Percentiles rank a stretch among this genome's conserved stretches.
phyloP scores from a whole-genome alignment of 345 rosid species.

The Eucalyptus regnans region DNA sequence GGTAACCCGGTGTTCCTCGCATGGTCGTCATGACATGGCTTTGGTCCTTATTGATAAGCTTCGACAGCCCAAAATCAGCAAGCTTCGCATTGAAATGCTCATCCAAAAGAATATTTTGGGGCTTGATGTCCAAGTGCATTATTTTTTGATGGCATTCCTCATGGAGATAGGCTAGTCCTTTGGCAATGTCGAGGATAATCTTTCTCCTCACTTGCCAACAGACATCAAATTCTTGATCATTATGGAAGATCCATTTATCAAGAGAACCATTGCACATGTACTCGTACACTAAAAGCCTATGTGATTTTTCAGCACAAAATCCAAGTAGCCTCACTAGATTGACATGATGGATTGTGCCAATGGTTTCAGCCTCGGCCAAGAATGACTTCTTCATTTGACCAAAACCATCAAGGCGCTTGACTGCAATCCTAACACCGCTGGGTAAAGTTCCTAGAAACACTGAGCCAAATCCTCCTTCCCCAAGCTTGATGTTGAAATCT shows the following conservation, averaged over 20 bases:
- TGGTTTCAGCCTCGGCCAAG: background rate
- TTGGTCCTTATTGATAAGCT: background rate
- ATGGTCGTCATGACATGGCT: background rate
- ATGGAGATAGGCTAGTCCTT: background rate
- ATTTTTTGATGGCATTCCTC: background rate
- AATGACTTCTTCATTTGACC: background rate
- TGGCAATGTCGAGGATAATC: background rate
- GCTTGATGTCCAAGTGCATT: background rate
- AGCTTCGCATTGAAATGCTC: background rate
- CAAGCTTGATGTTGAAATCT: background rate
- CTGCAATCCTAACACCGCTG: background rate
- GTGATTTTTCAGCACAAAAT: background rate
- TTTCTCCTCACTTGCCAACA: background rate
- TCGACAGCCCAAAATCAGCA: background rate
- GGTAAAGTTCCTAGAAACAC: background rate
- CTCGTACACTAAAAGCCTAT: background rate
- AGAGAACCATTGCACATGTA: background rate
- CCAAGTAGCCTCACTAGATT: background rate
- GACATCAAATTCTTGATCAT: background rate
- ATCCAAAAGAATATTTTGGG: background rate
- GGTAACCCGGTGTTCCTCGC: background rate
- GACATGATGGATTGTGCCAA: background rate
- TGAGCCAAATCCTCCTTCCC: background rate
- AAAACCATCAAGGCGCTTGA: background rate
- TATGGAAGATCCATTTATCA: background rate